Evolutionary conservation across 2,329 filamentous ascomycete species (phyloP), one percentile per base, ranked within the genome.

Genomic region (Fusarium liriodendri): DNA sequence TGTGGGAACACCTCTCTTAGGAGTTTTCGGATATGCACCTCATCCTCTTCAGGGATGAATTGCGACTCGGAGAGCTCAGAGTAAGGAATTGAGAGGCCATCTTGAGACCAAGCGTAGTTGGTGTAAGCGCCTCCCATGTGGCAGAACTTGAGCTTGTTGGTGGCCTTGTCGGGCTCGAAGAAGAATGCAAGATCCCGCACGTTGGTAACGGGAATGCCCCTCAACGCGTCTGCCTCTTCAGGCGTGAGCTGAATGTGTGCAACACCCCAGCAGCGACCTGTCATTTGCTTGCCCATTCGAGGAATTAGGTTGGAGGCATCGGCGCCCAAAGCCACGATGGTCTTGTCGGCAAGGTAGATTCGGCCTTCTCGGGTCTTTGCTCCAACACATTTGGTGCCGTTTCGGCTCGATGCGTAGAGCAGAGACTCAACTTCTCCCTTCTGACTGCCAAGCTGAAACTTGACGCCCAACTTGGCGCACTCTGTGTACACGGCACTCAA

Each of bases 81-180:
- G 4, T 71, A 73, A 0, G 71, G 71, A 0, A 73, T 25, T 0
- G 71, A 73, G 6, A 73, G 40, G 2, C 71, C 71, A 7, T 73
- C 71, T n/a, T 67, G 73, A 16, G 71, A 54, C 18, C 52, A 71
- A 1, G 71, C 33, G 27, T 73, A 74, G 18, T 73, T 73, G 20
- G 71, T 73, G 13, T 64, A 73, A 0, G 71, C 71, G 0, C 71
- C 71, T 1, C 71, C 71, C 71, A 73, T 74, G 13, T 73, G 71
- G 11, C 71, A 73, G 40, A 73, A 74, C 10, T 73, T 73, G 6
- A 73, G 37, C 5, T 73, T 73, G 55, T 74, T 71, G 18, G 71
- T 73, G 0, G 59, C 45, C 2, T 68, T 25, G 2, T 73, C 71
- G 0, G 71, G 71, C 4, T 73, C 71, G 1, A 73, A 73, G 50